Conservation (phyloP, 345 rosid genomes). For the Noccaea caerulescens region DNA sequence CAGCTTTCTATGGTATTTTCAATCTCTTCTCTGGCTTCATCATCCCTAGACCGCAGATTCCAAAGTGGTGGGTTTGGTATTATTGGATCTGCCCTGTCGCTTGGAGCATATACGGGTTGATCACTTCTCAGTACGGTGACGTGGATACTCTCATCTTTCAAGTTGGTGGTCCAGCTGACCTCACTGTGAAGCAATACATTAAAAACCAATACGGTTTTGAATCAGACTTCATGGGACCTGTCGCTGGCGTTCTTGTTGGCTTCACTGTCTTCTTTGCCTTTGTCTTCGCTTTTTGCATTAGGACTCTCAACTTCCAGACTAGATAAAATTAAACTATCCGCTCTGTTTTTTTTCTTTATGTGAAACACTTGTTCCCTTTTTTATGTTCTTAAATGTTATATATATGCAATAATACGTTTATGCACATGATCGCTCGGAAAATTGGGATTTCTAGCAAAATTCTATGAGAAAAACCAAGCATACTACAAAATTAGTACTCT, state of each 20-base stretch:
- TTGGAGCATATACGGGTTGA: constrained; percentile 74
- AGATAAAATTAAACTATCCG: constrained; percentile 18
- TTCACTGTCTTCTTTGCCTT: constrained; percentile 73
- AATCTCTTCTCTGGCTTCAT: constrained; percentile 89
- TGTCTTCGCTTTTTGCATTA: constrained; percentile 75
- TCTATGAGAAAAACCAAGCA: neutral
- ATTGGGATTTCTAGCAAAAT: neutral
- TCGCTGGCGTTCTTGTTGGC: constrained; percentile 63
- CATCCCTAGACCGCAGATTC: constrained; percentile 83
- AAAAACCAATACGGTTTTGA: constrained; percentile 63
- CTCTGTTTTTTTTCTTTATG: neutral
- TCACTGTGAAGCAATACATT: constrained; percentile 51
- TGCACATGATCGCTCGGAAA: constrained; percentile 1
- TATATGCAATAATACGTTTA: neutral
- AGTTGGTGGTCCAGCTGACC: constrained; percentile 42
- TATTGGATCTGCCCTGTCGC: constrained; percentile 88
- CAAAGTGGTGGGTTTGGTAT: constrained; percentile 92
- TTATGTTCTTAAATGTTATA: neutral
- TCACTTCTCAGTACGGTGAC: constrained; percentile 73
- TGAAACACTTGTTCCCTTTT: neutral
- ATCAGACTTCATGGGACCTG: constrained; percentile 74
- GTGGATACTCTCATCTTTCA: constrained; percentile 41
- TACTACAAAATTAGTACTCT: too few species aligned
- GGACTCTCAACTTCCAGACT: constrained; percentile 77
- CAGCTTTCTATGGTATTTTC: constrained; percentile 75